Evolutionary conservation across 208 protist genomes (phyloP), one percentile per base, ranked within the genome.

Genomic region (Trypanosoma scelopori): DNA sequence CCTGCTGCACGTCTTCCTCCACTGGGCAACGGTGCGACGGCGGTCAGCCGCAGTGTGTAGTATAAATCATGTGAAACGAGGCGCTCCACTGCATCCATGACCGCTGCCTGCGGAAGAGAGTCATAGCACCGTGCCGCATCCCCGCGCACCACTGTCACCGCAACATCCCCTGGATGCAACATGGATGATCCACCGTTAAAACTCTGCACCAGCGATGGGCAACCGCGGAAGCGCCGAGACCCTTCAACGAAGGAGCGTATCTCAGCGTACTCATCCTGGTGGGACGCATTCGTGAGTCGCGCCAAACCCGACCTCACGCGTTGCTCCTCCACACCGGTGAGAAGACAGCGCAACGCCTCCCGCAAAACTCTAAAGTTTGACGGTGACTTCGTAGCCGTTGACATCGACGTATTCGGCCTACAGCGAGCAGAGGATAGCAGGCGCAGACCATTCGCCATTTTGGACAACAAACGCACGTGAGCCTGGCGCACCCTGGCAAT

Each of bases 81-180:
- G 1, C 55, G 23, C 15, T 70, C 27, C 18, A 87, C 71, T 4
- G 49, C 66, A 35, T 39, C 48, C 64, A 84, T 61, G 20, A 89
- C 78, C n/a, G 68, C 74, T 13, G 48, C 53, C 53, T 93, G 87
- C 5, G 77, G 84, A 39, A 93, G 65, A n/a, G 63, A 69, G 43
- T 93, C 84, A 35, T 87, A 93, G 61, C 87, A 93, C 23, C 80
- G 73, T 7, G 76, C 57, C 1, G 79, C 87, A 52, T 93, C 87
- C 16, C 77, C 75, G 39, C 82, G 87, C 12, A 84, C 23, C 47
- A 84, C 64, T 41, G 73, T 64, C 22, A 71, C 41, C 46, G 39
- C 9, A 39, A 28, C 48, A 58, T 35, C 12, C 41, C 28, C 37
- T 41, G 9, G 3, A 45, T 51, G 37, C 42, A 28, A 37, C 6